Conservation (phyloP, 2,329 filamentous ascomycete species). For the Botrytis aclada region DNA sequence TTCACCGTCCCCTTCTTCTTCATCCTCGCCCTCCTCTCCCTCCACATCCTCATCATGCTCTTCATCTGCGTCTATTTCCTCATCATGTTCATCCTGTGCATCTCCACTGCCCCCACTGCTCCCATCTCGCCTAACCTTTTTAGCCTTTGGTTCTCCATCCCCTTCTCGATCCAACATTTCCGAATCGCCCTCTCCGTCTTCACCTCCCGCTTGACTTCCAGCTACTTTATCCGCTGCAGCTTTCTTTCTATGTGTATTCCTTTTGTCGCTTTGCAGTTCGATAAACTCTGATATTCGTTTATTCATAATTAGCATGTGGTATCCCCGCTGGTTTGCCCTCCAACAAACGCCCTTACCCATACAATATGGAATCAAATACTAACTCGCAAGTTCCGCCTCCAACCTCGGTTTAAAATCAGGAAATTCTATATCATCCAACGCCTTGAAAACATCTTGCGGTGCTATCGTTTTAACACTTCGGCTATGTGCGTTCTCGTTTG, state of each 20-base stretch:
- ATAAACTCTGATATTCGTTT: constrained; percentile 56
- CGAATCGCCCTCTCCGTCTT: constrained; percentile 43
- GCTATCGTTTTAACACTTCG: constrained; percentile 76
- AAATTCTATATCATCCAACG: constrained; percentile 73
- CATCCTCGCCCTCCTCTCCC: constrained; percentile 41
- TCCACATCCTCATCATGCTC: constrained; percentile 41
- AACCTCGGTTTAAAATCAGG: constrained; percentile 65
- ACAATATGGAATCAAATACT: constrained; percentile 35
- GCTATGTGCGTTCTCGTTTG: constrained; percentile 66
- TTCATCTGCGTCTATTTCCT: constrained; percentile 48
- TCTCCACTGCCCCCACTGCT: constrained; percentile 41
- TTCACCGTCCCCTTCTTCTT: constrained; percentile 49
- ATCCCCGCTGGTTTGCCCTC: constrained; percentile 1
- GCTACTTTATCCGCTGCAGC: constrained; percentile 60
- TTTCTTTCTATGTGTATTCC: constrained; percentile 68
- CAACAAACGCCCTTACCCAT: too few relatives aligned
- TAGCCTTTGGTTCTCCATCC: constrained; percentile 19
- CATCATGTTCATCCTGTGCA: constrained; percentile 18
- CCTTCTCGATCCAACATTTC: constrained; percentile 37
- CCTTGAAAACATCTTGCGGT: constrained; percentile 72
- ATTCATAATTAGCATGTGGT: constrained; percentile 20
- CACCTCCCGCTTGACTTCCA: constrained; percentile 27
- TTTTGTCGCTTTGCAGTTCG: constrained; percentile 69
- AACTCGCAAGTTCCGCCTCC: constrained; percentile 74
- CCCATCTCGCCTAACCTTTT: constrained; percentile 40